Conservation (phyloP, 1,139 yeast genomes). For the Yamadazyma epiphylla region DNA sequence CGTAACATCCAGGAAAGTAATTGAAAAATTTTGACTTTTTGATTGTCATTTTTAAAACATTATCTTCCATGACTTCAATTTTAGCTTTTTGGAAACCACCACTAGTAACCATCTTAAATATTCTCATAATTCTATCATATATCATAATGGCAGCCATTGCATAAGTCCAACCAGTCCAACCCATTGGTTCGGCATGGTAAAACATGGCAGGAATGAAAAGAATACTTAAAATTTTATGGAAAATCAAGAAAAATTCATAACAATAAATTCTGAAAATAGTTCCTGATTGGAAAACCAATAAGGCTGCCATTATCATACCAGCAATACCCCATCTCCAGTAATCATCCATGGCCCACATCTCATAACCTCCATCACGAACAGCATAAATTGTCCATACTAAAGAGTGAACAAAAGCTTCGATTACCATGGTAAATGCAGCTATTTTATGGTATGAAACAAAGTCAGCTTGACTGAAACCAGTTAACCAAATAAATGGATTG, state of each 20-base stretch:
- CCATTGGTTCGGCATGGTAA: constrained; percentile 32
- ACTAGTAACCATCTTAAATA: constrained; percentile 26
- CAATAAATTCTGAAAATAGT: constrained; percentile 10
- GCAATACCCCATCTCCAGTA: constrained; percentile 6
- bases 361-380: constrained; percentile 12
- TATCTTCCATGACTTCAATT: constrained; percentile 20
- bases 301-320: constrained; percentile 1
- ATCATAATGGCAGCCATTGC: constrained; percentile 33
- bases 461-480: constrained; percentile 1
- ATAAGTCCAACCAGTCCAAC: constrained; percentile 44
- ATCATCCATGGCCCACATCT: constrained; percentile 10
- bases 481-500: constrained; percentile 3
- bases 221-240: constrained; percentile 31
- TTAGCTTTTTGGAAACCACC: constrained; percentile 31
- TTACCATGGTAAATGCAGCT: constrained; percentile 28
- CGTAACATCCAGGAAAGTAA: constrained; percentile 16
- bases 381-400: constrained; percentile 18
- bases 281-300: constrained; percentile 2
- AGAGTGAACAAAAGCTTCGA: constrained; percentile 18
- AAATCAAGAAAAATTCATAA: constrained; percentile 28
- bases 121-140: constrained; percentile 32
- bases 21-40: constrained; percentile 2
- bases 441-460: constrained; percentile 4
- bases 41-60: constrained; percentile 5
- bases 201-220: constrained; percentile 33